Conservation (phyloP, 2,329 filamentous ascomycete species). For the Mycosphaerella arachidis region DNA sequence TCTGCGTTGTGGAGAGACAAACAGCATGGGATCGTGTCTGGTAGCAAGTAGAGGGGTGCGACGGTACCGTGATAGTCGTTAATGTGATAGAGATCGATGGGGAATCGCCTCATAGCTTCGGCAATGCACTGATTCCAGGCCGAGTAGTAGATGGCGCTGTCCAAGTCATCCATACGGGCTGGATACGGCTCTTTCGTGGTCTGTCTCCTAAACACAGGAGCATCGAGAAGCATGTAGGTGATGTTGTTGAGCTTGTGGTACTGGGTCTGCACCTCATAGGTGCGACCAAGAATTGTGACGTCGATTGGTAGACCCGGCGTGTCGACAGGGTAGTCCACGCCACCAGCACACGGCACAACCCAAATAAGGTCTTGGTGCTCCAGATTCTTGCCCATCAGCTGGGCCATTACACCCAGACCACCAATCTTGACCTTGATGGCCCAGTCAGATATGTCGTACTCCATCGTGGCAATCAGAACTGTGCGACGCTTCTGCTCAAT, state of each 20-base stretch:
- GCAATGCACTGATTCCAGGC: slow-evolving; percentile 69
- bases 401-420: slow-evolving; percentile 65
- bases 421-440: slow-evolving; percentile 68
- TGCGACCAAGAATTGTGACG: slow-evolving; percentile 57
- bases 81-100: slow-evolving; percentile 61
- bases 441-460: slow-evolving; percentile 69
- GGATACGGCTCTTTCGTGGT: slow-evolving; percentile 61
- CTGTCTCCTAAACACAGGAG: slow-evolving; percentile 62
- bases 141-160: slow-evolving; percentile 64
- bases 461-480: slow-evolving; percentile 65
- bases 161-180: slow-evolving; percentile 64
- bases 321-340: slow-evolving; percentile 60
- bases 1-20: slow-evolving; percentile 66
- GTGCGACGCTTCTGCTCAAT: slow-evolving; percentile 41
- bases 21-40: slow-evolving; percentile 57
- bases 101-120: slow-evolving; percentile 58
- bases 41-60: slow-evolving; percentile 61
- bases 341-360: slow-evolving; percentile 52
- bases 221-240: slow-evolving; percentile 64
- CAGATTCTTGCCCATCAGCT: slow-evolving; percentile 63
- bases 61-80: slow-evolving; percentile 62
- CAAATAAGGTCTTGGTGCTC: slow-evolving; percentile 61
- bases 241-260: slow-evolving; percentile 62
- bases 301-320: slow-evolving; percentile 57
- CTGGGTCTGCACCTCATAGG: slow-evolving; percentile 60